phyloP scores from a whole-genome alignment of 202 grass and related monocot species.

The Cymbopogon flexuosus region DNA sequence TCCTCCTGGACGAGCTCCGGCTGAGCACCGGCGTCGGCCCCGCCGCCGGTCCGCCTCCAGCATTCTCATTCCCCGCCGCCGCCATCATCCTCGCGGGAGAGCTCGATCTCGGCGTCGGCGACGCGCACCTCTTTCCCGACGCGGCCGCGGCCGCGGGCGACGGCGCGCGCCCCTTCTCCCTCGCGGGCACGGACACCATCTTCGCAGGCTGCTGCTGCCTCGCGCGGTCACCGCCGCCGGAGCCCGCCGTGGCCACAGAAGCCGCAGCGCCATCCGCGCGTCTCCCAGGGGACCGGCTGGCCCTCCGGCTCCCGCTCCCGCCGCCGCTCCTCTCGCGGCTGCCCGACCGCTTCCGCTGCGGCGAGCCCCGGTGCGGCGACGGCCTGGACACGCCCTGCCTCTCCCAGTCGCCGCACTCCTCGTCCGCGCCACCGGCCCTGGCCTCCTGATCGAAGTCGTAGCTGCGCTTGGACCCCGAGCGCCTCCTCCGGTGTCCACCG shows the following conservation, averaged over 20 bases:
- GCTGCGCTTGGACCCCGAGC: constrained; percentile 79
- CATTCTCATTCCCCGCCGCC: constrained; percentile 46
- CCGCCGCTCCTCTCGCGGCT: constrained; percentile 59
- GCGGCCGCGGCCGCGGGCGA: constrained; percentile 39
- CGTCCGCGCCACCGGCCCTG: constrained; percentile 5
- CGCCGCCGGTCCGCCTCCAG: constrained; percentile 2
- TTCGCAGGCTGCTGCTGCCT: constrained; percentile 44
- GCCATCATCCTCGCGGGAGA: constrained; percentile 48
- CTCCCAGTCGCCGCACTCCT: constrained; percentile 39
- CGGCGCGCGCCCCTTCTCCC: constrained; percentile 57
- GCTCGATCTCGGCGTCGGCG: constrained; percentile 60
- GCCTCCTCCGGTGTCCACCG: constrained; percentile 38
- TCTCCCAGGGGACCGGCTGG: constrained; percentile 64
- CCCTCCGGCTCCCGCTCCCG: constrained; percentile 49
- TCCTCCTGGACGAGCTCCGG: constrained; percentile 74
- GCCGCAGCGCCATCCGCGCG: constrained; percentile 31
- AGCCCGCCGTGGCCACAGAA: constrained; percentile 17
- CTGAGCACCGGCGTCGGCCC: constrained; percentile 37
- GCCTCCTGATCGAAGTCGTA: constrained; percentile 67
- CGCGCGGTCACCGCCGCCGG: not conserved
- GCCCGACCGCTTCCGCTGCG: constrained; percentile 58
- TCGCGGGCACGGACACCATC: constrained; percentile 81
- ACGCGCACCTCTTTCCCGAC: constrained; percentile 50
- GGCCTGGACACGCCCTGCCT: constrained; percentile 46
- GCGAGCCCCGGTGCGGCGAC: constrained; percentile 57